Evolutionary conservation across 192 early-diverging fungal species (phyloP), one percentile per base, ranked within the genome.

Genomic region (Kappamyces sp.): DNA sequence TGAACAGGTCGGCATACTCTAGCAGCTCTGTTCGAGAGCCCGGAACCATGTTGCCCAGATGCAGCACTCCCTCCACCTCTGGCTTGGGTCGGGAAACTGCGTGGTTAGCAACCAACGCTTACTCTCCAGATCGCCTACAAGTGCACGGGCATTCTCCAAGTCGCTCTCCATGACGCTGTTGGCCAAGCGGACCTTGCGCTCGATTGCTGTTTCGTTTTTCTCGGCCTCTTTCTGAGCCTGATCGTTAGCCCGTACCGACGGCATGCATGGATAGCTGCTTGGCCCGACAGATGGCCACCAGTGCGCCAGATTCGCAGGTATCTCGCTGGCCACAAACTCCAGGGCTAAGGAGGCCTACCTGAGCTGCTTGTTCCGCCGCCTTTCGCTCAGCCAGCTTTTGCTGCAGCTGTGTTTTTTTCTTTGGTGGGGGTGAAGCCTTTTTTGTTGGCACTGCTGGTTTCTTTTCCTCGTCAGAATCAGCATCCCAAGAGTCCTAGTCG

Each of bases 71-170:
- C 22, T 22, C 22, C 22, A 22, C 22, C 22, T 22, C 22, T 22
- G 22, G 22, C 22, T 22, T 22, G 22, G 22, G 22, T 22, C 22
- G 22, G 22, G 22, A 22, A 37, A 14, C 5, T 14, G 8, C 49
- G 48, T 31, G 11, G 29, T 45, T 35, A 22, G 59, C 58, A 63
- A 4, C 45, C 7, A 5, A 3, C 12, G 38, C 11, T 59, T 60
- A 29, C 12, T 43, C 8, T 36, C 50, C 2, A 62, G 37, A 40
- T 55, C 72, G 8, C 52, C 71, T 55, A 80, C 72, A 33, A 80
- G 57, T 12, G 70, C 69, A 37, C 60, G 59, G 15, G 78, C 72
- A 60, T 80, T 77, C 45, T 77, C 69, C n/a, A 80, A 37, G 57
- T 80, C 78, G 12, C 65, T 30, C 41, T 76, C 75, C 9, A 74